These are phyloP conservation scores for Cyberlindnera suaveolens DNA, from an alignment of 805 yeast genomes.

Conservation along the genomic window DNA sequence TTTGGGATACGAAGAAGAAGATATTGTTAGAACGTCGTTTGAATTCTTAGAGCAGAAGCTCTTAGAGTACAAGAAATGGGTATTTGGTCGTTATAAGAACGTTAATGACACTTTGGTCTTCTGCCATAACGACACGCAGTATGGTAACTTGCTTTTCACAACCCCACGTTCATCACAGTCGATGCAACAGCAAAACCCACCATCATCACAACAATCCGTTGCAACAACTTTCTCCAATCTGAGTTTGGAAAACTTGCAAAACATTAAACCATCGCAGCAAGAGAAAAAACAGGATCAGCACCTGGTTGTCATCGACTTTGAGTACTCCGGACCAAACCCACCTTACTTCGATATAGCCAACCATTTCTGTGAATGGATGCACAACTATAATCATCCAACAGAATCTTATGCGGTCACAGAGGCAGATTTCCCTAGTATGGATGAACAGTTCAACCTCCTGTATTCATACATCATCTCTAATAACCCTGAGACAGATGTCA, in stretches of 20 bases:
- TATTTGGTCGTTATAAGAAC: slow-evolving; percentile 42
- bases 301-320: slow-evolving; percentile 92
- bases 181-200: neutral
- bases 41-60: slow-evolving; percentile 43
- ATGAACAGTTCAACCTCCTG: slow-evolving; percentile 64
- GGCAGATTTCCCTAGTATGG: slow-evolving; percentile 57
- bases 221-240: slow-evolving; percentile 17
- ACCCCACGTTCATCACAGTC: slow-evolving; percentile 34
- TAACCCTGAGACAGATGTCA: slow-evolving; percentile 15
- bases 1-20: slow-evolving; percentile 28
- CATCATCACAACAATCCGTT: slow-evolving; percentile 6
- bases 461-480: slow-evolving; percentile 46
- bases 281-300: slow-evolving; percentile 54
- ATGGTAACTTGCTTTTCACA: slow-evolving; percentile 76
- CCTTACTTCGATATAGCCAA: slow-evolving; percentile 90
- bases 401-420: slow-evolving; percentile 40
- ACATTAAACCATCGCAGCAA: slow-evolving; percentile 29
- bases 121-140: slow-evolving; percentile 96
- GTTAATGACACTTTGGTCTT: slow-evolving; percentile 55
- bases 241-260: slow-evolving; percentile 17
- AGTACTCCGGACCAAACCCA: slow-evolving; percentile 85
- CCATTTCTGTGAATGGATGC: slow-evolving; percentile 97
- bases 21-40: slow-evolving; percentile 42
- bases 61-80: slow-evolving; percentile 53
- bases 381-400: slow-evolving; percentile 61